Conservation (phyloP, 495 filamentous ascomycete species). For the Aspergillus carlsbadensis region DNA sequence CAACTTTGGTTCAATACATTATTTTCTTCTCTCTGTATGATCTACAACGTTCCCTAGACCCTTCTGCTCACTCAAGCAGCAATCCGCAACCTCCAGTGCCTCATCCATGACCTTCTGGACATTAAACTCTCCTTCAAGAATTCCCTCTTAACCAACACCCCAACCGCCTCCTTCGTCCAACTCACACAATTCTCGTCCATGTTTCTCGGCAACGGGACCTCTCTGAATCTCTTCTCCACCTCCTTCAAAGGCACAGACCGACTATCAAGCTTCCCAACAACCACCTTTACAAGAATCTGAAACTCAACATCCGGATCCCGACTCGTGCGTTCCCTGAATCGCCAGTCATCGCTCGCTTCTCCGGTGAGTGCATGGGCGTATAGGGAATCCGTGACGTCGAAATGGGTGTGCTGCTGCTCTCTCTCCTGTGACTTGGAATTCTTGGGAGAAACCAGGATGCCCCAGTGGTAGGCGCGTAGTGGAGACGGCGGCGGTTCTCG, state of each 20-base stretch:
- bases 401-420: conserved; percentile 14
- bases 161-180: conserved; percentile 15
- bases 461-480: conserved; percentile 23
- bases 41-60: background rate
- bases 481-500: conserved; percentile 11
- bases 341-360: conserved; percentile 15
- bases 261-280: conserved; percentile 21
- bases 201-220: conserved; percentile 10
- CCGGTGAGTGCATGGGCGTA: conserved; percentile 8
- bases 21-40: background rate
- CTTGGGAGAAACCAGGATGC: conserved; percentile 16
- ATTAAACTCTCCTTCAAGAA: conserved; percentile 11
- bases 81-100: conserved; percentile 17
- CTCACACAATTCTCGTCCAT: conserved; percentile 16
- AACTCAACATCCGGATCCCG: conserved; percentile 7
- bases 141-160: background rate
- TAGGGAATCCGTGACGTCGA: conserved; percentile 19
- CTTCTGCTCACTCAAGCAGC: background rate
- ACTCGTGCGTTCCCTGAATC: conserved; percentile 11
- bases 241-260: background rate
- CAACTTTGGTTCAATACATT: too few species aligned
- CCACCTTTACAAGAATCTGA: conserved; percentile 10
- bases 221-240: background rate
- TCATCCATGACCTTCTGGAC: conserved; percentile 16
- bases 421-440: background rate